These are phyloP conservation scores for Eimeria zaria DNA, from an alignment of 169 alveolate species.

Conservation along the genomic window DNA sequence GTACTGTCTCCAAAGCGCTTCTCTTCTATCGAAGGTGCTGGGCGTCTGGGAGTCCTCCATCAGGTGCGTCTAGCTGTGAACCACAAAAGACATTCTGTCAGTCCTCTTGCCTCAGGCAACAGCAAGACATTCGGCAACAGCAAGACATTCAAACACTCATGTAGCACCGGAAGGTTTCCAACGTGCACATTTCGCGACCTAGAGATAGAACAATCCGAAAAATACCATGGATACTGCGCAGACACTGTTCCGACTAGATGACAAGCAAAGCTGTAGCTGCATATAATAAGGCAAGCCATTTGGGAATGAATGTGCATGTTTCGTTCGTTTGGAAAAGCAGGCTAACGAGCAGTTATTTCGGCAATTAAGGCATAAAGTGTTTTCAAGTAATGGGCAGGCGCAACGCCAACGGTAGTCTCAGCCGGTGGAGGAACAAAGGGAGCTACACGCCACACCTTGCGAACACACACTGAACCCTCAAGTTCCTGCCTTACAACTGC, in stretches of 20 bases:
- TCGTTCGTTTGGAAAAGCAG: neutral
- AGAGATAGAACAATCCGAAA: neutral
- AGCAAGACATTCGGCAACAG: neutral
- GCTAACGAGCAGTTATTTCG: slow-evolving; percentile 27
- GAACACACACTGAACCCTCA: neutral
- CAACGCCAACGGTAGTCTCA: neutral
- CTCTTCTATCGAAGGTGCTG: neutral
- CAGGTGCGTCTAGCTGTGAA: neutral
- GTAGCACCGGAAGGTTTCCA: too few relatives aligned
- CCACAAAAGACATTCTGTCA: neutral
- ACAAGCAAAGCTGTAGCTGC: neutral
- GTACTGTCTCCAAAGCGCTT: neutral
- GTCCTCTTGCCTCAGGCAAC: neutral
- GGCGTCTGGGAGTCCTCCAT: slow-evolving; percentile 13
- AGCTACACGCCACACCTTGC: neutral
- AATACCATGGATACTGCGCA: neutral
- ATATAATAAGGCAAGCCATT: neutral
- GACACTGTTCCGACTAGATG: neutral
- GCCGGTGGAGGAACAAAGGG: too few relatives aligned
- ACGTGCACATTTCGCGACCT: neutral
- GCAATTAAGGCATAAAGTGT: slow-evolving; percentile 8
- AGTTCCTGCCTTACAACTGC: too few relatives aligned
- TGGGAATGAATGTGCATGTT: neutral
- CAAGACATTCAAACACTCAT: too few relatives aligned
- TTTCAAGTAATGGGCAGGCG: neutral